Conservation (phyloP, 140 eudicot genomes). For the Bidens hawaiensis region DNA sequence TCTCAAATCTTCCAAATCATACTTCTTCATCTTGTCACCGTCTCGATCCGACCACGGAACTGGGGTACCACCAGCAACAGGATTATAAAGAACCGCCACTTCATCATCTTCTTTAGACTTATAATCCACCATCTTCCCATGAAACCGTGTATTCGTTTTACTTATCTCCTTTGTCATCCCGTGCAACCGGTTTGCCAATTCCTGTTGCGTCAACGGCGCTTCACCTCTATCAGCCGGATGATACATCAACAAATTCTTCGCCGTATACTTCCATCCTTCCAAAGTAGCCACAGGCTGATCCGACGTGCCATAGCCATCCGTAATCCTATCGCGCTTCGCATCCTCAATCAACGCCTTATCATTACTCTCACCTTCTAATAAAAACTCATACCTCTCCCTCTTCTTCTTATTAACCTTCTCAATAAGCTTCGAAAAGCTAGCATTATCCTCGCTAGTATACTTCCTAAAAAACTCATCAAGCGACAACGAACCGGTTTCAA, state of each 20-base stretch:
- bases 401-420: slow-evolving; percentile 78
- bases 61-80: slow-evolving; percentile 78
- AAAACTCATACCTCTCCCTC: slow-evolving; percentile 58
- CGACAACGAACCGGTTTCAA: slow-evolving; percentile 31
- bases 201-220: neutral
- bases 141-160: slow-evolving; percentile 69
- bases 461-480: slow-evolving; percentile 72
- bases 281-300: slow-evolving; percentile 78
- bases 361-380: slow-evolving; percentile 62
- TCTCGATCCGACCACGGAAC: slow-evolving; percentile 48
- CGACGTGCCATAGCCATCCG: slow-evolving; percentile 91
- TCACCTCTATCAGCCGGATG: neutral
- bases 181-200: slow-evolving; percentile 22
- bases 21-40: slow-evolving; percentile 62
- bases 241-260: slow-evolving; percentile 71
- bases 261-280: slow-evolving; percentile 77
- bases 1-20: slow-evolving; percentile 86
- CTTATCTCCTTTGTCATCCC: slow-evolving; percentile 70
- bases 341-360: slow-evolving; percentile 48
- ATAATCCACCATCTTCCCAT: slow-evolving; percentile 58
- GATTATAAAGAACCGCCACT: slow-evolving; percentile 56
- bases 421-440: slow-evolving; percentile 63
- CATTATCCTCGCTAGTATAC: slow-evolving; percentile 95
- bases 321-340: slow-evolving; percentile 51
- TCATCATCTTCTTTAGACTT: slow-evolving; percentile 51